Evolutionary conservation across 805 yeast genomes (phyloP).

Genomic region (Yarrowia osloensis): DNA sequence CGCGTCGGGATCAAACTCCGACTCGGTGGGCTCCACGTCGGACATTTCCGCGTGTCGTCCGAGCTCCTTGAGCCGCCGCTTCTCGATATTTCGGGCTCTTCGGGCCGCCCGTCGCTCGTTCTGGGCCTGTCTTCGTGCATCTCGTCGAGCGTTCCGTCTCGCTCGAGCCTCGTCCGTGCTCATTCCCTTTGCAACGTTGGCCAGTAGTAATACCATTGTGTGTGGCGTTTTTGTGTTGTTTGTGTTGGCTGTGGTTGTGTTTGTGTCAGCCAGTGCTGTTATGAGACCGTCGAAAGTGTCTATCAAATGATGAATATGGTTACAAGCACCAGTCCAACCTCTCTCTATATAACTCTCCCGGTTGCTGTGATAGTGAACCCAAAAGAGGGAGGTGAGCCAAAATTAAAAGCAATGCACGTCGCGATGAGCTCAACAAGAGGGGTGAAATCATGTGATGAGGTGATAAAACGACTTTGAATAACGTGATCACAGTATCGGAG

Average conservation of each 20-base stretch:
- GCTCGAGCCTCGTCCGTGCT: background rate
- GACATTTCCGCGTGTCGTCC: slow-evolving; percentile 2
- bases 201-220: background rate
- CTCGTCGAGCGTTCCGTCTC: background rate
- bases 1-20: slow-evolving; percentile 13
- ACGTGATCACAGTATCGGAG: too few relatives aligned
- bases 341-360: too few relatives aligned
- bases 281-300: too few relatives aligned
- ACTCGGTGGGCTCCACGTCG: background rate
- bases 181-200: background rate
- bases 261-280: background rate
- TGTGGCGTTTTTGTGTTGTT: background rate
- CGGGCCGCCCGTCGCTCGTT: slow-evolving; percentile 1
- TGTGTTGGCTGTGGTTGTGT: background rate
- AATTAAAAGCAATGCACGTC: background rate
- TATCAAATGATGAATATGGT: too few relatives aligned
- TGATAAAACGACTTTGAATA: too few relatives aligned
- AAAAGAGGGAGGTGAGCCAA: slow-evolving; percentile 10
- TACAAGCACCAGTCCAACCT: too few relatives aligned
- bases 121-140: background rate
- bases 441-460: background rate
- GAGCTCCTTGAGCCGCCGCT: slow-evolving; percentile 9
- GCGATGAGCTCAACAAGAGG: background rate
- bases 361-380: slow-evolving; percentile 7
- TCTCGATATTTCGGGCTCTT: background rate